Base-by-base conservation (phyloP, 2,329 filamentous ascomycete genomes). In the Mollisiaceae sp. region DNA sequence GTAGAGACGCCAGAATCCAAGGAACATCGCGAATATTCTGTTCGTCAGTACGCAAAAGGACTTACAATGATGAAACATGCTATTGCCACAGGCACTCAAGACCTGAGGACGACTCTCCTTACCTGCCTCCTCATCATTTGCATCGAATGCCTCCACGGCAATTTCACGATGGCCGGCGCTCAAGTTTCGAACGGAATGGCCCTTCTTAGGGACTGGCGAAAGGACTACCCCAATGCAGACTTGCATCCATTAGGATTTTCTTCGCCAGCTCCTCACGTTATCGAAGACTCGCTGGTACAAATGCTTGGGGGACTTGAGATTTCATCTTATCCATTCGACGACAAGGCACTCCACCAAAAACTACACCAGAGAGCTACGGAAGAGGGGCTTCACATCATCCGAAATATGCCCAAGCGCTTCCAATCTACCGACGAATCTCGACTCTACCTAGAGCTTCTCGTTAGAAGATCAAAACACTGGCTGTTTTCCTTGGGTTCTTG, bases 251-350 rank as follows among this genome's bases (percentile, higher is more conserved):
- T 64, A 8, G 66, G 60, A 1, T 64, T 68, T 36, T 57, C 55
- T 14, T 66, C 68, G 2, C 66, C 68, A 4, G 60, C 60, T 8
- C 63, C 68, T 12, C 41, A 62, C 50, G 45, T 64, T 4, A 41
- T 69, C 43, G 86, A 87, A 69, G 82, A 86, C 64, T 85, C 87
- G 69, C 79, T 89, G 27, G 79, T 85, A 12, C 83, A 84, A 58
- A 86, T 88, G 78, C 88, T 88, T 71, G 86, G 82, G 1, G 81
- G 86, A 4, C 77, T 88, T 1, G 85, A 85, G 3, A 85, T 89
- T 39, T 85, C 88, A 72, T 85, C 86, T 54, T 88, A 87, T 14
- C 86, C 85, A 0, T 88, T 70, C 18, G 47, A 59, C 15, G 56
- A 60, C 36, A 63, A 57, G 22, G 27, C 59, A 12, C 15, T 24